Conservation (phyloP, 208 protist species). For the Acanthamoeba castellanii region DNA sequence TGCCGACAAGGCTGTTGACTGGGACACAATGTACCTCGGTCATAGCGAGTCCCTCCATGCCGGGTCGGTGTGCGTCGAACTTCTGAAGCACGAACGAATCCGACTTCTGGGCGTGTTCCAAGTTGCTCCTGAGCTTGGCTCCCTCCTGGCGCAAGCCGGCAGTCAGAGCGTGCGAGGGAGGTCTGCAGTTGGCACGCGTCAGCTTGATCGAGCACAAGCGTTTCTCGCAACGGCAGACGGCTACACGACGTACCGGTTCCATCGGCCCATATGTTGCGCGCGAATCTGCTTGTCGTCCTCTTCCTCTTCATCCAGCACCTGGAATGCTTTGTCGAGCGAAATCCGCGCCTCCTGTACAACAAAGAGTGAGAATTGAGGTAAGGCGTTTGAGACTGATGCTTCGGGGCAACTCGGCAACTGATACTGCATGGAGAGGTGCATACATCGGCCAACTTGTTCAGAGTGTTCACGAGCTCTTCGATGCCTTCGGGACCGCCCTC, state of each 20-base stretch:
- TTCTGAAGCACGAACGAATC: constrained; percentile 1
- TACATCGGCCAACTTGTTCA: constrained; percentile 18
- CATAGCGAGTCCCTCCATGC: not conserved
- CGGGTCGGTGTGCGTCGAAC: not conserved
- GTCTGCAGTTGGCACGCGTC: not conserved
- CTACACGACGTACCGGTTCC: not conserved
- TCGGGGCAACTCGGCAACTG: not conserved
- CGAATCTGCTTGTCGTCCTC: constrained; percentile 23
- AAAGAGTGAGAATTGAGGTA: not conserved
- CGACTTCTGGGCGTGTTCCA: constrained; percentile 50
- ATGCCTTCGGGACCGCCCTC: not conserved
- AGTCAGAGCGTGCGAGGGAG: constrained; percentile 37
- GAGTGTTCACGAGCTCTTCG: not conserved
- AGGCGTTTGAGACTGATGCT: too few species aligned
- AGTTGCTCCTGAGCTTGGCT: constrained; percentile 31
- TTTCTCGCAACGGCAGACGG: too few species aligned
- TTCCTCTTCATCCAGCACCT: constrained; percentile 43
- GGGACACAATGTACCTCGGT: not conserved
- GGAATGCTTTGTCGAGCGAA: not conserved
- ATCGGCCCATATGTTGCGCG: not conserved
- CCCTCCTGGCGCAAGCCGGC: not conserved
- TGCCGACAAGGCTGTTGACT: not conserved
- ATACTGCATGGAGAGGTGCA: too few species aligned
- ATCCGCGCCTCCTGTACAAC: not conserved
- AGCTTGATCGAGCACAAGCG: too few species aligned